Base-by-base conservation (phyloP, 306 rosid species). In the Rosa lucieae region DNA sequence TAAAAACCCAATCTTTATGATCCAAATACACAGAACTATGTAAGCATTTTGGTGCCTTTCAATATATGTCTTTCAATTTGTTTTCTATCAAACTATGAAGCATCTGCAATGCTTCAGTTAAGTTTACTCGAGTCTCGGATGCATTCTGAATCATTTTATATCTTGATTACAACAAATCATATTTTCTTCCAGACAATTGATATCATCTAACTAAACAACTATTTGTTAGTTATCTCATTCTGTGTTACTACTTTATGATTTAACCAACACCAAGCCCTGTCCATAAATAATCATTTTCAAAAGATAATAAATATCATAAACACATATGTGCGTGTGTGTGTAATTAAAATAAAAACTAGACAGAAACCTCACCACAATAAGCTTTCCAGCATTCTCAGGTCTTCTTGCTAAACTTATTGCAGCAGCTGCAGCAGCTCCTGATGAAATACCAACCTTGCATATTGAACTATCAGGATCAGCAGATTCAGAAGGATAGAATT, bases 401-500 rank as follows among this genome's bases (percentile, higher is more conserved):
- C 97, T 86, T 81, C 89, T 88, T 78, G 92, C 97, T 82, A 92
- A 83, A 81, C 80, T 86, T 78, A 94, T 70, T 79, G 97, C 97
- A 66, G 98, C 98, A 7, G 90, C 95, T 15, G 97, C 97, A 74
- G 99, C 99, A 67, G 97, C 99, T 83, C 99, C 99, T 21, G 97
- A 94, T 77, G 97, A 94, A 78, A 92, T 91, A 73, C 99, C 97
- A 78, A 94, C 97, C 99, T 91, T 39, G 82, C 80, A 74, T 35
- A 61, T 83, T 44, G 70, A 81, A 15, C 72, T 68, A 43, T 77
- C 55, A 70, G 53, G 73, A 71, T 68, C 73, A 70, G 18, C 56
- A 1, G 67, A 67, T 55, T 15, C 37, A 66, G 42, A 66, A 13
- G 44, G 21, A 66, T 63, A 26, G 55, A 78, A 66, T 52, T 26